Evolutionary conservation across 2,329 filamentous ascomycete species (phyloP).

Genomic region (Escovopsis sp.): DNA sequence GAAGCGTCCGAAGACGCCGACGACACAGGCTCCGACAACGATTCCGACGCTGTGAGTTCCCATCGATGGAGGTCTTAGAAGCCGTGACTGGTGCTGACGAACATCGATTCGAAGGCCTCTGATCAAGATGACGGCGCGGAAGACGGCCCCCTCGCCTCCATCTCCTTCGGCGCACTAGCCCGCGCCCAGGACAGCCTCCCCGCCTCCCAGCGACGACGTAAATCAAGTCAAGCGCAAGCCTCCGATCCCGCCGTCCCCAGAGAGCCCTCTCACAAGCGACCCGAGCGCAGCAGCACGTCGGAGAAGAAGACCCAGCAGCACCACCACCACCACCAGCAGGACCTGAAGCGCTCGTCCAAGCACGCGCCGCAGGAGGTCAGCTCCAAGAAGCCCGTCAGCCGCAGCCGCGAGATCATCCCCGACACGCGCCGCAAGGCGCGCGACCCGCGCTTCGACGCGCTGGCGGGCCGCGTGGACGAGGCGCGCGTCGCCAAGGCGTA

Average conservation of each 20-base stretch:
- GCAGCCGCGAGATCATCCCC: conserved; percentile 58
- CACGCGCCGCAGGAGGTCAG: conserved; percentile 77
- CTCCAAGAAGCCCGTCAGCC: conserved; percentile 70
- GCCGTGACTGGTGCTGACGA: neutral
- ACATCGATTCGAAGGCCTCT: conserved; percentile 13
- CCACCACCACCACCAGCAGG: too few relatives aligned
- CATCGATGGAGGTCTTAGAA: neutral
- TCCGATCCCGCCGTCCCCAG: conserved; percentile 12
- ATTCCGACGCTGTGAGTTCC: conserved; percentile 10
- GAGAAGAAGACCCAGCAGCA: too few relatives aligned
- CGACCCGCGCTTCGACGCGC: conserved; percentile 78
- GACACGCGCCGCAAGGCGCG: conserved; percentile 44
- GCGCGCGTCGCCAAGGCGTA: conserved; percentile 57
- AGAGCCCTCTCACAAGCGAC: conserved; percentile 8
- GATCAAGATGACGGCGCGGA: conserved; percentile 13
- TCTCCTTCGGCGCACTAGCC: conserved; percentile 83
- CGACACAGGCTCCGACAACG: conserved; percentile 12
- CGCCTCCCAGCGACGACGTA: conserved; percentile 14
- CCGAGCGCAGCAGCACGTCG: conserved; percentile 5
- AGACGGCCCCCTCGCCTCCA: conserved; percentile 27
- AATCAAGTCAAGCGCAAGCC: conserved; percentile 14
- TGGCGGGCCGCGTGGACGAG: conserved; percentile 38
- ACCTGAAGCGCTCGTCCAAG: conserved; percentile 47
- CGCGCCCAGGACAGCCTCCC: conserved; percentile 64
- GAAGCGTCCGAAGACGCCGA: conserved; percentile 16